Evolutionary conservation across 768 basidiomycete species (phyloP), one percentile per base, ranked within the genome.

Genomic region (Amanita rubescens): DNA sequence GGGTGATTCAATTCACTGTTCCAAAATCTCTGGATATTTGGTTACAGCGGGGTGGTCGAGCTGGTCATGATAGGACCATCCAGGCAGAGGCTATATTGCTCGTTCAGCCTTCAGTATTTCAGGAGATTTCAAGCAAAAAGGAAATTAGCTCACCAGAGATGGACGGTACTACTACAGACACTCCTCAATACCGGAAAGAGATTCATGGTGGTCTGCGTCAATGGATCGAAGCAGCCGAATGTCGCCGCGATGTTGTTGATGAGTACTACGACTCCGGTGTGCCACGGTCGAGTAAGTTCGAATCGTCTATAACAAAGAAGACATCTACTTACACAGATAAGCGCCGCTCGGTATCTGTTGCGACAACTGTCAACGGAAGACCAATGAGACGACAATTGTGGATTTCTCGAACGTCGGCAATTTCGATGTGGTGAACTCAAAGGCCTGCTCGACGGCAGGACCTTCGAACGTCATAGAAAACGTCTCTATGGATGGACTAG

Each of bases 1-100:
- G 61, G 8, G 63, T 65, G 6, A 54, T 65, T 8, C 69, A 70
- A 35, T 67, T 68, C 17, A 53, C 59, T 17, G 50, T 64, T 12
- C 61, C 66, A 3, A 12, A 46, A 6, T 56, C 62, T 7, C 50
- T 68, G 5, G 51, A 58, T 1, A 54, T 60, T 9, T 65, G 62
- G 61, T 41, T 62, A 2, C 66, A 67, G 45, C 58, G 60, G 8
- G 62, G 59, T 0, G 60, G 63, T 3, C 51, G 61, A n/a, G 56
- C 49, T 27, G 39, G 59, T 53, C 41, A 55, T 38, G 53, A 46
- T 45, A 34, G 32, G 19, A 2, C 17, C 6, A 52, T 53, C 8
- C 34, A 5, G 17, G 57, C 57, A 32, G 30, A 44, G 22, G 58
- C 55, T 6, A 58, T 61, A 11, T 41, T 59, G 7, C 50, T 59